Evolutionary conservation across 805 yeast species (phyloP).

Genomic region (Scheffersomyces spartinae): DNA sequence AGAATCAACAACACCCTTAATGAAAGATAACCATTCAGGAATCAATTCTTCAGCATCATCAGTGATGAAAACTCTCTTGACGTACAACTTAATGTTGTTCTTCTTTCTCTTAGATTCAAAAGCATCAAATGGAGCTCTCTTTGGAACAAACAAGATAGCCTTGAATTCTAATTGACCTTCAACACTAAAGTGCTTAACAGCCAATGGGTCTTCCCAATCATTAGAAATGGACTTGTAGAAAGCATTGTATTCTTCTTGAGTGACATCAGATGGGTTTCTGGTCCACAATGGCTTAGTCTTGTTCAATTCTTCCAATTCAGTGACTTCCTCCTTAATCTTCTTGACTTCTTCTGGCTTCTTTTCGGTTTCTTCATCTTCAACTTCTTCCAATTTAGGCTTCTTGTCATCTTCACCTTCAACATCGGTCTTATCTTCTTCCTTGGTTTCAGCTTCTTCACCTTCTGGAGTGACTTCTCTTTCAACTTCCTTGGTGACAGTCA

Average conservation of each 20-base stretch:
- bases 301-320: conserved; percentile 96
- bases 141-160: conserved; percentile 95
- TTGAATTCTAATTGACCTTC: conserved; percentile 99
- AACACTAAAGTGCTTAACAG: conserved; percentile 98
- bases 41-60: conserved; percentile 99
- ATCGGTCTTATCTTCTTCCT: conserved; percentile 18
- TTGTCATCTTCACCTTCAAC: conserved; percentile 43
- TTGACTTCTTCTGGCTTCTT: conserved; percentile 68
- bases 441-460: conserved; percentile 41
- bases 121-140: conserved; percentile 98
- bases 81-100: conserved; percentile 96
- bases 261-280: conserved; percentile 93
- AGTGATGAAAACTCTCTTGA: conserved; percentile 98
- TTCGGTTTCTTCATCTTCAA: conserved; percentile 59
- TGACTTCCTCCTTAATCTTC: conserved; percentile 84
- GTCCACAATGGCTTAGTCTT: conserved; percentile 99
- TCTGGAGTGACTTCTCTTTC: conserved; percentile 93
- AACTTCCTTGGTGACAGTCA: conserved; percentile 96
- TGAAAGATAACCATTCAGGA: conserved; percentile 97
- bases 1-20: conserved; percentile 98
- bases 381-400: conserved; percentile 69
- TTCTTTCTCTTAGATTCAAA: conserved; percentile 99
- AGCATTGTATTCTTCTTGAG: conserved; percentile 97
- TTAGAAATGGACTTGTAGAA: conserved; percentile 98
- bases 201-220: conserved; percentile 99